Base-by-base conservation (phyloP, 352 stramenopile genomes). In the Phytophthora ohioensis region DNA sequence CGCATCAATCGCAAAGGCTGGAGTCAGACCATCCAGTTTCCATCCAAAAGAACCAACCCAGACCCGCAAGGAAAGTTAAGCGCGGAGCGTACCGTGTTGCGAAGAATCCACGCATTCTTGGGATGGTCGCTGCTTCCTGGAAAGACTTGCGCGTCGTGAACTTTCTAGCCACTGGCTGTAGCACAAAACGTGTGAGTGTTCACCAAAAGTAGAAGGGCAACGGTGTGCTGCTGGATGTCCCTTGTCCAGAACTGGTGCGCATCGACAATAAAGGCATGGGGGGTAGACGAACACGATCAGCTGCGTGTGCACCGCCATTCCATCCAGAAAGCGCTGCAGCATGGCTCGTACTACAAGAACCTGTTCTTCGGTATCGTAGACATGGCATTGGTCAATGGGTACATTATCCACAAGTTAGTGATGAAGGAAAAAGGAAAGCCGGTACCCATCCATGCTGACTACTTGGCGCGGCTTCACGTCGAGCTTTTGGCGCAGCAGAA, bases 321-420 rank as follows among this genome's bases (percentile, higher is more conserved):
- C 0, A 21, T 21, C 21, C 21, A 21, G 36, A 69, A 67, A 17
- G 45, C 30, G 21, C 15, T 47, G 34, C 1, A 42, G 3, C 52
- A 71, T 3, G 11, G 34, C 12, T 67, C 65, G 45, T 78, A 78
- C 59, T 66, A 68, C 64, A 78, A 78, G 13, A 68, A 59, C 15
- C 2, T 71, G 1, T 73, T 78, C 30, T 51, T 71, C 4, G 70
- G 49, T 0, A 55, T 78, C 42, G 42, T 73, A 12, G 70, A 78
- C 35, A 78, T 70, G 70, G 46, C 64, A 30, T 12, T 78, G 0
- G 55, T 78, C 7, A 78, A 78, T 38, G 34, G 47, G 10, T 75
- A 53, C 56, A 64, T 78, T 21, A 39, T 21, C 0, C 21, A 21
- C 21, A 21, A 21, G 0, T 21, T 21, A 21, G 21, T 21, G 21